Base-by-base conservation (phyloP, 768 basidiomycete genomes). In the Pleurotus eryngii region DNA sequence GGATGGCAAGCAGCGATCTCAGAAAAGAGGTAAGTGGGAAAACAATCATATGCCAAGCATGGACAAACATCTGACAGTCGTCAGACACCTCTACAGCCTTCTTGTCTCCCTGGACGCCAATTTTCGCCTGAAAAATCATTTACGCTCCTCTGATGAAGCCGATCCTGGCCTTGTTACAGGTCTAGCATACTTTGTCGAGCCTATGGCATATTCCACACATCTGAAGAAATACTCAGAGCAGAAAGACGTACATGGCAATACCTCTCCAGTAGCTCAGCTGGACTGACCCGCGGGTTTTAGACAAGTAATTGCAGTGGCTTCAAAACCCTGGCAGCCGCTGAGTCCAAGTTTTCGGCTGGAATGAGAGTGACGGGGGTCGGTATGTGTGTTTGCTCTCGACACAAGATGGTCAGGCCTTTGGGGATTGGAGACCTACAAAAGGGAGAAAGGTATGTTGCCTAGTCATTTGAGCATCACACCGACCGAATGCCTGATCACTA, bases 131-230 rank as follows among this genome's bases (percentile, higher is more conserved):
- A n/a, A n/a, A n/a, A n/a, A n/a, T n/a, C n/a, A n/a, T n/a, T n/a
- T n/a, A n/a, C n/a, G n/a, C n/a, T n/a, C n/a, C n/a, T n/a, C n/a
- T n/a, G n/a, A n/a, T n/a, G n/a, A n/a, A n/a, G n/a, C n/a, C n/a
- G n/a, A n/a, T n/a, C n/a, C n/a, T n/a, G n/a, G n/a, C n/a, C n/a
- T n/a, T n/a, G n/a, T n/a, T n/a, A n/a, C n/a, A n/a, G n/a, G n/a
- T n/a, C n/a, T n/a, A n/a, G n/a, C n/a, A n/a, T n/a, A n/a, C n/a
- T n/a, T n/a, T n/a, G n/a, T n/a, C n/a, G n/a, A n/a, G n/a, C n/a
- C n/a, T n/a, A 40, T 5, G 30, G 45, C 55, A 1, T 70, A 63
- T 50, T 47, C 62, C 3, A 53, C 55, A 11, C 58, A 64, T 48
- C 40, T 58, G 30, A 51, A 56, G 20, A 30, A 46, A 2, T 58